phyloP scores from a whole-genome alignment of 352 stramenopile species.

The Pythium pyrilobum region DNA sequence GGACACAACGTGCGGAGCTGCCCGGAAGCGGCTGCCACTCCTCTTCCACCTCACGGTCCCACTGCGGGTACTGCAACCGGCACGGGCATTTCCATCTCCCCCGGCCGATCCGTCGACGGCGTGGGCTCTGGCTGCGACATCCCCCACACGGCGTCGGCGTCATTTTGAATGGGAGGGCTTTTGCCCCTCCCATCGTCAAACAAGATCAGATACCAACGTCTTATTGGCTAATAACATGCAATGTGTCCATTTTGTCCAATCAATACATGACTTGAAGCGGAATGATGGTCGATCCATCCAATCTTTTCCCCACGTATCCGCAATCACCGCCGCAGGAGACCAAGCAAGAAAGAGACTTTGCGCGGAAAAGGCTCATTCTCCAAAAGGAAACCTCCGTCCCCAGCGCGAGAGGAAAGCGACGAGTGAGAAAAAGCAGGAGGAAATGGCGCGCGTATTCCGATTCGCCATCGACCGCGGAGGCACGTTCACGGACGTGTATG shows the following conservation, averaged over 20 bases:
- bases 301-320: background rate
- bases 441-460: constrained; percentile 68
- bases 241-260: constrained; percentile 16
- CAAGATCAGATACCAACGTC: background rate
- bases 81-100: too few relatives aligned
- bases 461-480: constrained; percentile 97
- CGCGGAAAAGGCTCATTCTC: too few relatives aligned
- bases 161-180: background rate
- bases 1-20: constrained; percentile 56
- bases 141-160: background rate
- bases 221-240: constrained; percentile 11
- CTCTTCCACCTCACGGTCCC: background rate
- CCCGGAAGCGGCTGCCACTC: constrained; percentile 2
- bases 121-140: background rate
- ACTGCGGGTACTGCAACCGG: too few relatives aligned
- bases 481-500: constrained; percentile 99
- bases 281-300: constrained; percentile 10
- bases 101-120: too few relatives aligned
- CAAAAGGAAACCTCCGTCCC: background rate
- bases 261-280: constrained; percentile 15
- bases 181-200: too few relatives aligned
- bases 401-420: background rate
- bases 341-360: too few relatives aligned
- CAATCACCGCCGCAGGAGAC: too few relatives aligned
- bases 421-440: background rate